Evolutionary conservation across 2,329 filamentous ascomycete genomes (phyloP).

Genomic region (Graphium sp.): DNA sequence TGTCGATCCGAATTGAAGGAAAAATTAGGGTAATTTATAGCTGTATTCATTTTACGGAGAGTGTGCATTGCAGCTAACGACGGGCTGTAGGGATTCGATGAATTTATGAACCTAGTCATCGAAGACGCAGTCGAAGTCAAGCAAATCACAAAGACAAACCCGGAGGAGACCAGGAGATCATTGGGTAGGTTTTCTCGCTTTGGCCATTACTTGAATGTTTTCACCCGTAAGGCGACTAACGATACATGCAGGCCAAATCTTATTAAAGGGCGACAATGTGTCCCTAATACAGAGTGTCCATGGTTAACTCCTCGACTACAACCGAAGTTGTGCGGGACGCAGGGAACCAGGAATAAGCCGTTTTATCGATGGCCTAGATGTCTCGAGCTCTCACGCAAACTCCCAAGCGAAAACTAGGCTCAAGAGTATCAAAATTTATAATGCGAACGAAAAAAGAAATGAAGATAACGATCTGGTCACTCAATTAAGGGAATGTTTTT

Average conservation of each 20-base stretch:
- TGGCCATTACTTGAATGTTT: not conserved
- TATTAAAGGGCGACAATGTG: conserved; percentile 80
- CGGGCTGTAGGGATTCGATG: conserved; percentile 77
- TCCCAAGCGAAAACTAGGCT: too few relatives aligned
- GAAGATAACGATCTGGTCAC: too few relatives aligned
- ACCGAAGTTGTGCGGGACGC: too few relatives aligned
- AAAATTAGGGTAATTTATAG: conserved; percentile 59
- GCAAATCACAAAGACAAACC: conserved; percentile 62
- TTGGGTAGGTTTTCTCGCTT: conserved; percentile 41
- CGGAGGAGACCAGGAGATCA: conserved; percentile 58
- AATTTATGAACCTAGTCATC: conserved; percentile 97
- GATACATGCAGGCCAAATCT: conserved; percentile 52
- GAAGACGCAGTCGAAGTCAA: conserved; percentile 92
- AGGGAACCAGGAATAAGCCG: too few relatives aligned
- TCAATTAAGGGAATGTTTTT: too few relatives aligned
- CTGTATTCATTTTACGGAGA: not conserved
- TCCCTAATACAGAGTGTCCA: conserved; percentile 65
- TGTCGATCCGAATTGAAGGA: conserved; percentile 85
- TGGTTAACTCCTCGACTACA: too few relatives aligned
- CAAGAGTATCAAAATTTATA: too few relatives aligned
- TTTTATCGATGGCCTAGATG: too few relatives aligned
- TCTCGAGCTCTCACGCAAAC: too few relatives aligned
- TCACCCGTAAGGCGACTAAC: conserved; percentile 9
- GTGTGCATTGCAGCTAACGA: conserved; percentile 6
- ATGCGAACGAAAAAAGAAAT: too few relatives aligned